Evolutionary conservation across 345 rosid genomes (phyloP).

Genomic region (Acer yangbiense): DNA sequence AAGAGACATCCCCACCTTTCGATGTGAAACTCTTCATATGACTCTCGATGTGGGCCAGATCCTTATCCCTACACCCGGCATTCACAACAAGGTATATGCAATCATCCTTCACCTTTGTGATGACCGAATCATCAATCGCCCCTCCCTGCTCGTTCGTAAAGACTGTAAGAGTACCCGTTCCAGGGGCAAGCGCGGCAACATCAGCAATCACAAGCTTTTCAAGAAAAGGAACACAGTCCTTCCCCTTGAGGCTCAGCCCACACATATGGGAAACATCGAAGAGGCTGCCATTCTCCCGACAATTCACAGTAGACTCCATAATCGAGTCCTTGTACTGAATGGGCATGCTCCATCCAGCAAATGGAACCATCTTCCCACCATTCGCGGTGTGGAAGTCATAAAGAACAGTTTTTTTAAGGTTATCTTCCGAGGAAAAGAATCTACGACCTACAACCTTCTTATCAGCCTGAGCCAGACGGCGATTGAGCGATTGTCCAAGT

Average conservation of each 20-base stretch:
- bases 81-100: constrained; percentile 92
- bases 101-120: constrained; percentile 80
- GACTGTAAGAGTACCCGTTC: constrained; percentile 88
- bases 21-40: constrained; percentile 92
- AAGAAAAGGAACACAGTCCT: constrained; percentile 81
- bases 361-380: constrained; percentile 98
- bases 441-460: constrained; percentile 67
- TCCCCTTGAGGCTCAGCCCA: constrained; percentile 95
- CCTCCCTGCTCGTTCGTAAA: constrained; percentile 96
- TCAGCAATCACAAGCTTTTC: constrained; percentile 97
- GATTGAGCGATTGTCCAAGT: constrained; percentile 88
- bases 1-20: constrained; percentile 92
- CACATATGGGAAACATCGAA: constrained; percentile 98
- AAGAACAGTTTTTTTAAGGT: constrained; percentile 82
- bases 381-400: constrained; percentile 79
- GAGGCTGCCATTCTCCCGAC: constrained; percentile 85
- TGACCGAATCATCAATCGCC: constrained; percentile 93
- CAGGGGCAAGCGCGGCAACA: constrained; percentile 82
- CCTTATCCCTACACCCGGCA: constrained; percentile 99
- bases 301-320: constrained; percentile 93
- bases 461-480: constrained; percentile 75
- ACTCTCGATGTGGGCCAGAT: constrained; percentile 93
- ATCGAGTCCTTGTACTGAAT: constrained; percentile 97
- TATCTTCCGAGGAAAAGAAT: constrained; percentile 72
- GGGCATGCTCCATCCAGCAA: constrained; percentile 99